These are phyloP conservation scores for Colletotrichum endophyticum DNA, from an alignment of 2,329 filamentous ascomycete species.

Conservation along the genomic window DNA sequence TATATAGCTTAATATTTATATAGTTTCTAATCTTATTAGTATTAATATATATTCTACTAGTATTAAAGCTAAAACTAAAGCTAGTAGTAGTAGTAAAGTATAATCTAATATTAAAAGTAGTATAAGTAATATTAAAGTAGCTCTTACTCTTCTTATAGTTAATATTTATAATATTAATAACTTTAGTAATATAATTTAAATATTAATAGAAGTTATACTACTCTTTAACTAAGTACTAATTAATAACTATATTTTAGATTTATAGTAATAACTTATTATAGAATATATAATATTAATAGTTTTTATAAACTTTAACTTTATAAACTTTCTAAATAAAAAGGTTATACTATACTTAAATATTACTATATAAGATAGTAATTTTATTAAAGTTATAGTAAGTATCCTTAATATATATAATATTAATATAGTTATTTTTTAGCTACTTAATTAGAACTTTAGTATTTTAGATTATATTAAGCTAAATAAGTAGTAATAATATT, in stretches of 20 bases:
- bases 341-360: neutral
- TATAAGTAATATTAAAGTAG: too few relatives aligned
- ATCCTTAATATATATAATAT: neutral
- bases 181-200: too few relatives aligned
- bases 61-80: too few relatives aligned
- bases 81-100: too few relatives aligned
- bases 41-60: too few relatives aligned
- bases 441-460: neutral
- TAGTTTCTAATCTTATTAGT: too few relatives aligned
- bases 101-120: too few relatives aligned
- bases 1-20: too few relatives aligned
- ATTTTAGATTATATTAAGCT: accelerated
- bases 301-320: neutral
- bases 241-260: neutral
- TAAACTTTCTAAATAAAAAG: neutral
- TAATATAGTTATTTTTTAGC: neutral
- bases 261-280: neutral
- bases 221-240: neutral
- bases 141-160: too few relatives aligned
- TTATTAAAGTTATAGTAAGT: neutral
- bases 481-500: neutral
- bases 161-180: too few relatives aligned
- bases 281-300: neutral
- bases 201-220: too few relatives aligned
- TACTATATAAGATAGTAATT: neutral